Percentiles rank a stretch among this genome's conserved stretches.
Evolutionary conservation across 257 asterid species (phyloP).

Genomic region (Primulina eburnea): DNA sequence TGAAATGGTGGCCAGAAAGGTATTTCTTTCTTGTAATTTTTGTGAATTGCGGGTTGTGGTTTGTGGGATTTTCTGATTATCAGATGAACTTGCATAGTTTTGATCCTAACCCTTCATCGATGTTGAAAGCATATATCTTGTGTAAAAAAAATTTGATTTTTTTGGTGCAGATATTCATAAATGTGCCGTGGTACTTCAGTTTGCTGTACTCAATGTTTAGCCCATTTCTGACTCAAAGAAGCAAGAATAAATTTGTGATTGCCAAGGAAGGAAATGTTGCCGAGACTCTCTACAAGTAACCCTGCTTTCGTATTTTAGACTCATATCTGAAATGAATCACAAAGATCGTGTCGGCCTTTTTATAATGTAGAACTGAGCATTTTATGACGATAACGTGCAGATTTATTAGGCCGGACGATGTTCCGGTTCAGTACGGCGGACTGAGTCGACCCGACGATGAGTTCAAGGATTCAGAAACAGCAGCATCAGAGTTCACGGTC

Average conservation of each 20-base stretch:
- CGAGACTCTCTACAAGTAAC: conserved; percentile 81
- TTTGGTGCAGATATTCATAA: conserved; percentile 62
- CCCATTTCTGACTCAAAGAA: conserved; percentile 89
- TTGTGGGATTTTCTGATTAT: not conserved
- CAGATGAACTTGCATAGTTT: no score
- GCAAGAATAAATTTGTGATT: conserved; percentile 89
- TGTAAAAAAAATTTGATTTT: not conserved
- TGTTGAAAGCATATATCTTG: not conserved
- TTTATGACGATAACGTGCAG: conserved; percentile 27
- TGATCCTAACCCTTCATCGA: no score
- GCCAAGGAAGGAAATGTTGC: conserved; percentile 90
- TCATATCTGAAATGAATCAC: no score
- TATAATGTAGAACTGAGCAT: no score
- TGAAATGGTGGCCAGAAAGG: conserved; percentile 94
- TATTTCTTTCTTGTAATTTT: not conserved
- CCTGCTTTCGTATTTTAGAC: not conserved
- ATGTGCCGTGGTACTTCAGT: conserved; percentile 96
- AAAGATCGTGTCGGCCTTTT: not conserved
- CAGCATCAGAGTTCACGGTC: conserved; percentile 85
- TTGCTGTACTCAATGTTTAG: conserved; percentile 89
- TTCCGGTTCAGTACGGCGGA: conserved; percentile 88
- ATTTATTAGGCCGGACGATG: conserved; percentile 71
- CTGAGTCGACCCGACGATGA: conserved; percentile 65
- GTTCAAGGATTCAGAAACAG: conserved; percentile 58
- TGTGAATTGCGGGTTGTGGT: not conserved